Base-by-base conservation (phyloP, 345 rosid genomes). In the Salix suchowensis region DNA sequence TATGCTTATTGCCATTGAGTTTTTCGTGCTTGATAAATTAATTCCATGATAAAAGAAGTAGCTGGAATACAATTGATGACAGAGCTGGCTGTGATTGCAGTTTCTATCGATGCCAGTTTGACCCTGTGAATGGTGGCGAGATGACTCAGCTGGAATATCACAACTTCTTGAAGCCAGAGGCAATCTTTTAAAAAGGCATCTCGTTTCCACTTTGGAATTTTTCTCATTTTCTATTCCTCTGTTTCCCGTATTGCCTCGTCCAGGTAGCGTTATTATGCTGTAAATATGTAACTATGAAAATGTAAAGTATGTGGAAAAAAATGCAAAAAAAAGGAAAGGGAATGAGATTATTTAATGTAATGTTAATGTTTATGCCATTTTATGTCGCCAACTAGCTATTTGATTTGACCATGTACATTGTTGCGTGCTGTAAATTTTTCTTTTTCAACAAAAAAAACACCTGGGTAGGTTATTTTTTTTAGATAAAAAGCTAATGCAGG, bases 71-170 rank as follows among this genome's bases (percentile, higher is more conserved):
- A 7, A 39, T 8, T 36, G 21, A 58, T 80, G 58, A 71, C 40
- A 10, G 44, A 15, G 21, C 21, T 75, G 58, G 30, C 24, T 82
- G 67, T 78, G 68, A 13, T 70, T 85, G 89, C 94, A 93, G 98
- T 86, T 89, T 96, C 87, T 89, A 92, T 80, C 84, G 96, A 72
- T 96, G 99, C 76, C 85, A 92, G 78, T 96, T 91, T 81, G 99
- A 96, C 79, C 97, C 98, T 1, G 89, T 83, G 73, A 84, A 79
- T 58, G 99, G 99, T 3, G 99, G 98, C 72, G 98, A 93, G 87
- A 96, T 96, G 98, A 84, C 88, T 12, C 97, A 89, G 85, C 82
- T 92, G 13, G 97, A 96, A 80, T 85, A 84, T 83, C 95, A 86
- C 86, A 93, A 92, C 87, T 88, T 92, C 75, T 84, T 96, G 75